Conservation (phyloP, 306 rosid genomes). For the Rubus parviflorus region DNA sequence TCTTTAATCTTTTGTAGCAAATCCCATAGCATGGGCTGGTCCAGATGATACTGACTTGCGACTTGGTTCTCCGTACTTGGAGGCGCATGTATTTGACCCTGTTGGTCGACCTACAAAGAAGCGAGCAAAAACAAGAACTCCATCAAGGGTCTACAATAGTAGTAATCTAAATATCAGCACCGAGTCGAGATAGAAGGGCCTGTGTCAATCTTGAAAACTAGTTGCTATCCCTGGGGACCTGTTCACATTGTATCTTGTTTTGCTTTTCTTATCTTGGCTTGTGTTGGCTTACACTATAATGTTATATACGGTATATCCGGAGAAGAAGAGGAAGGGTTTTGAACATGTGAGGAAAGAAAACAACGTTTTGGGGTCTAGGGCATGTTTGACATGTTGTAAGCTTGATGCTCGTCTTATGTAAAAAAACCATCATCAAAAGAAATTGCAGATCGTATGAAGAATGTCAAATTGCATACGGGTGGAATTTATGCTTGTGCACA, state of each 20-base stretch:
- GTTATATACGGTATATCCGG: slow-evolving; percentile 1
- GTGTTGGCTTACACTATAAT: background rate
- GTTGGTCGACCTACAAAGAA: too few relatives aligned
- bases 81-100: slow-evolving; percentile 32
- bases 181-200: too few relatives aligned
- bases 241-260: background rate
- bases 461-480: background rate
- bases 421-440: background rate
- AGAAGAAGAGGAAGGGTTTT: slow-evolving; percentile 6
- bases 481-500: background rate
- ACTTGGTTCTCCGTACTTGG: too few relatives aligned
- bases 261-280: background rate
- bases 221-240: too few relatives aligned
- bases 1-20: slow-evolving; percentile 44
- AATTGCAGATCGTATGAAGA: background rate
- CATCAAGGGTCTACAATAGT: slow-evolving; percentile 14
- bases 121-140: too few relatives aligned
- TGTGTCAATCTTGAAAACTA: too few relatives aligned
- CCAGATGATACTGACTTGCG: slow-evolving; percentile 44
- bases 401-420: background rate
- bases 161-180: slow-evolving; percentile 21
- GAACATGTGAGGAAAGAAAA: slow-evolving; percentile 1
- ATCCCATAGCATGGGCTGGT: slow-evolving; percentile 56
- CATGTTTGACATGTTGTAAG: background rate
- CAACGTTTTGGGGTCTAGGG: slow-evolving; percentile 2